A percentile compares a stretch with the other conserved stretches of the same genome.
Conservation (phyloP, 352 stramenopile genomes). For the Phytopythium cucurbitacearum region DNA sequence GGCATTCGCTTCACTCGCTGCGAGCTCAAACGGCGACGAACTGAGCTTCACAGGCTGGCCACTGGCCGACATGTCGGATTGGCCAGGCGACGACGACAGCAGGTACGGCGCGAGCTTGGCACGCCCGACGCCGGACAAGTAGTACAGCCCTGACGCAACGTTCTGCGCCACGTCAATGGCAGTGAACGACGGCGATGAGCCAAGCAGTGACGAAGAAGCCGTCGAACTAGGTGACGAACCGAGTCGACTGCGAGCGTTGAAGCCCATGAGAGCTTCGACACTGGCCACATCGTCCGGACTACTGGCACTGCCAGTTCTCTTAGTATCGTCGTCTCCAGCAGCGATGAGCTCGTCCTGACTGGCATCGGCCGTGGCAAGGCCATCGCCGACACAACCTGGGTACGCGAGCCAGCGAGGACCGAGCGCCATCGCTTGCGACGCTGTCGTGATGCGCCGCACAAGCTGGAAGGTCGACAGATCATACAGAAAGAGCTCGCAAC, state of each 20-base stretch:
- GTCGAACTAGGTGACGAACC: slow-evolving; percentile 7
- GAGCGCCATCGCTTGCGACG: slow-evolving; percentile 60
- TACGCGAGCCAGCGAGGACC: slow-evolving; percentile 70
- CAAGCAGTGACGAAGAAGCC: slow-evolving; percentile 14
- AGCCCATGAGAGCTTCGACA: slow-evolving; percentile 35
- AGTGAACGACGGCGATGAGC: slow-evolving; percentile 46
- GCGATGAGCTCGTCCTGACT: background rate
- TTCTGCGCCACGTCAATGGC: slow-evolving; percentile 85
- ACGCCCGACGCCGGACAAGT: slow-evolving; percentile 64
- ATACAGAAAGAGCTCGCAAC: slow-evolving; percentile 59
- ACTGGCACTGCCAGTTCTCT: slow-evolving; percentile 8
- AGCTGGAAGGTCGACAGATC: slow-evolving; percentile 49
- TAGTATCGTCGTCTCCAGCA: slow-evolving; percentile 8
- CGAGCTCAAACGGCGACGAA: background rate
- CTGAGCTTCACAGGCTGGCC: slow-evolving; percentile 11
- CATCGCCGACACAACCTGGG: slow-evolving; percentile 27
- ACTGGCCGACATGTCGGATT: slow-evolving; percentile 7
- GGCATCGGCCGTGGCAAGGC: background rate
- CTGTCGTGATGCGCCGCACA: slow-evolving; percentile 35
- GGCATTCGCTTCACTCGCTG: background rate
- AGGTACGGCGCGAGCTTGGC: slow-evolving; percentile 66
- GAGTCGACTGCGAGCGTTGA: slow-evolving; percentile 10
- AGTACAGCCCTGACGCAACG: slow-evolving; percentile 85
- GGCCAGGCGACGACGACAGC: slow-evolving; percentile 58
- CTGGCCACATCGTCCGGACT: slow-evolving; percentile 25